Conservation (phyloP, 75 land plant genomes). For the Pinus taeda region DNA sequence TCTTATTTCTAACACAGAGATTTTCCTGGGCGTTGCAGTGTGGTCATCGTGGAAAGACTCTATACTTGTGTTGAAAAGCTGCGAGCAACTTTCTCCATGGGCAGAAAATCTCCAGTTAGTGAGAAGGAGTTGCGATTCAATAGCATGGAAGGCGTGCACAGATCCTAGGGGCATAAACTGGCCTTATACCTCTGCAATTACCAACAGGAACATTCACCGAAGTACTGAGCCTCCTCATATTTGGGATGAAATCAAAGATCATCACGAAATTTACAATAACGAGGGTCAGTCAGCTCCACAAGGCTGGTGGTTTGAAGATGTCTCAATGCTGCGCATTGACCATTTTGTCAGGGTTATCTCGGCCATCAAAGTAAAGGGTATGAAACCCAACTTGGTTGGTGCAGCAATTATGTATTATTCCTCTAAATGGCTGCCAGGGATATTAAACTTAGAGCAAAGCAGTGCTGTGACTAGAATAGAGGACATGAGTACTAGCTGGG, state of each 20-base stretch:
- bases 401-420: conserved; percentile 75
- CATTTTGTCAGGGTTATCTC: conserved; percentile 75
- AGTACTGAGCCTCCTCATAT: conserved; percentile 34
- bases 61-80: conserved; percentile 68
- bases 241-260: conserved; percentile 58
- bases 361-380: conserved; percentile 91
- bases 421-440: conserved; percentile 74
- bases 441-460: conserved; percentile 29
- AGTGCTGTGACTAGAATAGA: conserved; percentile 3
- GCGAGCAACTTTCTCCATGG: conserved; percentile 78
- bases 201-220: too few species aligned
- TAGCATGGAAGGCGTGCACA: conserved; percentile 93
- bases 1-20: conserved; percentile 80
- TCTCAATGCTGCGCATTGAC: conserved; percentile 64
- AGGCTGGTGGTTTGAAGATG: conserved; percentile 97
- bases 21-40: conserved; percentile 71
- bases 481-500: background rate
- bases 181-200: too few species aligned
- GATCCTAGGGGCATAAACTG: conserved; percentile 39
- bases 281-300: conserved; percentile 25
- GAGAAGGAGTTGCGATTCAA: conserved; percentile 80
- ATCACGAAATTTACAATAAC: conserved; percentile 24
- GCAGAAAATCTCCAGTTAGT: conserved; percentile 87
- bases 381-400: conserved; percentile 75
- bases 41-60: conserved; percentile 87